Percentiles rank a stretch among this genome's conserved stretches.
phyloP scores from a whole-genome alignment of 2,329 filamentous ascomycete species.

The Phaeosphaeria sp. region DNA sequence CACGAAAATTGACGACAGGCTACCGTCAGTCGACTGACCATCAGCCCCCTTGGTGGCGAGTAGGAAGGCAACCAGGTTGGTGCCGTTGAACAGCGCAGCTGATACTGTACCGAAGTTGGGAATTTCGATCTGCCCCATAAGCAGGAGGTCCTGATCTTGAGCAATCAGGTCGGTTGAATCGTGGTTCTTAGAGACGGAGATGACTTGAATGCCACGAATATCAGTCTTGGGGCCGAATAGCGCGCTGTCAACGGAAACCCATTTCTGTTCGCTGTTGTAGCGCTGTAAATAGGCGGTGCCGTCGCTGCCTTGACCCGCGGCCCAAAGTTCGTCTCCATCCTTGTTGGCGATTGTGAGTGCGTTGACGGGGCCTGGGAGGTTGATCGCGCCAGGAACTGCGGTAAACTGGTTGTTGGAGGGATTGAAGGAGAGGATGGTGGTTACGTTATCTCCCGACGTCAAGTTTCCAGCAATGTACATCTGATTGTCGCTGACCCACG shows the following conservation, averaged over 20 bases:
- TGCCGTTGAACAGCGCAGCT: constrained; percentile 87
- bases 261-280: constrained; percentile 72
- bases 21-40: constrained; percentile 68
- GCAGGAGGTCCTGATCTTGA: constrained; percentile 73
- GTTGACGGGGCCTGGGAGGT: constrained; percentile 80
- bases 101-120: constrained; percentile 81
- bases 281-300: constrained; percentile 81
- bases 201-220: constrained; percentile 82
- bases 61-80: constrained; percentile 76
- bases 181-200: constrained; percentile 74
- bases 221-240: constrained; percentile 68
- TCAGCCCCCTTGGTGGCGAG: constrained; percentile 69
- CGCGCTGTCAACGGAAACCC: constrained; percentile 66
- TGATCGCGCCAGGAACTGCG: constrained; percentile 64
- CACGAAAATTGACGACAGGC: constrained; percentile 82
- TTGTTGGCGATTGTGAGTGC: constrained; percentile 76
- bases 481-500: constrained; percentile 76
- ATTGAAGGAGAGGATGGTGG: constrained; percentile 77
- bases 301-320: constrained; percentile 73
- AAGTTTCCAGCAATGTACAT: constrained; percentile 82
- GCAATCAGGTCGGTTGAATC: constrained; percentile 68
- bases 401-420: constrained; percentile 71
- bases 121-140: constrained; percentile 83
- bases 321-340: constrained; percentile 79
- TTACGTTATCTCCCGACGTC: constrained; percentile 68